Conservation (phyloP, 2,329 filamentous ascomycete species). For the Metarhizium brunneum region DNA sequence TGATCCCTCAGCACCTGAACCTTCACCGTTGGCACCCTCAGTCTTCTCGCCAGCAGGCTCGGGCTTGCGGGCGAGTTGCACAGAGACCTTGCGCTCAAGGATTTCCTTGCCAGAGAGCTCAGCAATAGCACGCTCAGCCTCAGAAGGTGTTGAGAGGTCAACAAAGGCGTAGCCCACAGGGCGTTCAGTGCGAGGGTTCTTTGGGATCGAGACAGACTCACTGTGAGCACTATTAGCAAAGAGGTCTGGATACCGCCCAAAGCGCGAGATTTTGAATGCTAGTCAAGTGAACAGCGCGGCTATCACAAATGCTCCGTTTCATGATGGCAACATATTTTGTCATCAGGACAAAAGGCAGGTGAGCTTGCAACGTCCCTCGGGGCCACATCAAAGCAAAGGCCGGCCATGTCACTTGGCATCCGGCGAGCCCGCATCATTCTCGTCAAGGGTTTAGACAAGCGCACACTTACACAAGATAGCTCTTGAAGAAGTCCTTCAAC, state of each 20-base stretch:
- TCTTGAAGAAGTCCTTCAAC: constrained; percentile 99
- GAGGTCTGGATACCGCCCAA: background rate
- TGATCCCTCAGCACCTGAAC: constrained; percentile 56
- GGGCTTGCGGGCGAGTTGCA: constrained; percentile 96
- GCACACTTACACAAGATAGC: constrained; percentile 88
- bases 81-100: constrained; percentile 96
- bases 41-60: constrained; percentile 72
- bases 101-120: constrained; percentile 97
- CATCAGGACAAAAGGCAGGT: background rate
- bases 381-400: background rate
- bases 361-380: background rate
- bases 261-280: background rate
- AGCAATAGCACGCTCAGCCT: constrained; percentile 90
- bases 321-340: background rate
- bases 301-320: background rate
- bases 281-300: background rate
- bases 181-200: constrained; percentile 97
- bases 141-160: constrained; percentile 86
- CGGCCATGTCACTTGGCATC: background rate
- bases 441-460: background rate
- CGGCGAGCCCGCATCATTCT: background rate
- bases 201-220: constrained; percentile 97
- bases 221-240: constrained; percentile 35
- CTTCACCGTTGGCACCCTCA: constrained; percentile 69
- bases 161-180: constrained; percentile 99